Percentiles rank a stretch among this genome's conserved stretches.
phyloP scores from a whole-genome alignment of 768 basidiomycete species.

The Phaeotremella fagi region DNA sequence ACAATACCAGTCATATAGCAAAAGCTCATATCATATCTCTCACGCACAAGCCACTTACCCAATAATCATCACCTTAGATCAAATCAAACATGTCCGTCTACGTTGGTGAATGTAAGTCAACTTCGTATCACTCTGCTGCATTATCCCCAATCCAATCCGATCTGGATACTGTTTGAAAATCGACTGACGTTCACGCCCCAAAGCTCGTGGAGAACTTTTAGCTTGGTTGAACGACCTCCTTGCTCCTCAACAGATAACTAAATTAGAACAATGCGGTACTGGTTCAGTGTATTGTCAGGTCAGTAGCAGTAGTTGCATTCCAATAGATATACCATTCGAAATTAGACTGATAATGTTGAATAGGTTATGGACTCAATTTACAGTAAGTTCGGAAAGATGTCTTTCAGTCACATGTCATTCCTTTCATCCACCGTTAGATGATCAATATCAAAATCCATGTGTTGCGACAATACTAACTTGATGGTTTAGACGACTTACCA shows the following conservation, averaged over 20 bases:
- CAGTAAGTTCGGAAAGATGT: too few species aligned
- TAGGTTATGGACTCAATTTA: too few species aligned
- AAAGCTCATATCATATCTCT: too few species aligned
- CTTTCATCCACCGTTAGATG: too few species aligned
- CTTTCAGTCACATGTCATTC: too few species aligned
- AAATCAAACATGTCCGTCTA: slow-evolving; percentile 31
- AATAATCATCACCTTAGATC: not conserved
- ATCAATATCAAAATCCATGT: too few species aligned
- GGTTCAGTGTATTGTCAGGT: slow-evolving; percentile 89
- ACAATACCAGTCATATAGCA: too few species aligned
- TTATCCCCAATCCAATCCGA: too few species aligned
- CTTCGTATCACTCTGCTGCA: too few species aligned
- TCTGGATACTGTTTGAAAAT: too few species aligned
- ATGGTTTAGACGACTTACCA: slow-evolving; percentile 68
- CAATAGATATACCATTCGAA: not conserved
- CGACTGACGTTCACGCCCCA: not conserved
- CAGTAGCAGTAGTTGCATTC: slow-evolving; percentile 6
- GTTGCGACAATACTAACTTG: too few species aligned
- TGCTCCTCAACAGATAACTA: slow-evolving; percentile 75
- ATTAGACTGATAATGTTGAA: not conserved
- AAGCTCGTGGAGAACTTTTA: slow-evolving; percentile 66
- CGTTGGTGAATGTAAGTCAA: slow-evolving; percentile 40
- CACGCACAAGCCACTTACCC: too few species aligned
- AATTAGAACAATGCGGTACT: slow-evolving; percentile 68
- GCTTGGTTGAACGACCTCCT: slow-evolving; percentile 93